A percentile compares a stretch with the other conserved stretches of the same genome.
These are phyloP conservation scores for Colletotrichum destructivum DNA, from an alignment of 2,329 filamentous ascomycete genomes.

Conservation along the genomic window DNA sequence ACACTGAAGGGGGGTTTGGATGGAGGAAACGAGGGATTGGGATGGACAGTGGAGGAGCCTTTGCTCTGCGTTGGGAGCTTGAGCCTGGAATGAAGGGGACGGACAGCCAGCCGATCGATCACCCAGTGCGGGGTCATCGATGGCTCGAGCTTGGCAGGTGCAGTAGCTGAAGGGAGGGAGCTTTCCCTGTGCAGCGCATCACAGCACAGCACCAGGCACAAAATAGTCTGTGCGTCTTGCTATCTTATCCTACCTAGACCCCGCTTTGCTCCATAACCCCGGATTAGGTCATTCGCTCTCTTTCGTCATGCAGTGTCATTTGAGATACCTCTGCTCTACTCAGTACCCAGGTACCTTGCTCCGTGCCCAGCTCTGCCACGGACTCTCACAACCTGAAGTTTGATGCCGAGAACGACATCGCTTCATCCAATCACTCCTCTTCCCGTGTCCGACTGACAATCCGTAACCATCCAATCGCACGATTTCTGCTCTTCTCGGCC, in stretches of 20 bases:
- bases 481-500: neutral
- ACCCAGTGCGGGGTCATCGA: neutral
- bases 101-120: neutral
- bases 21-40: too few relatives aligned
- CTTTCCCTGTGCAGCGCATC: neutral
- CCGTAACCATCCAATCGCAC: constrained; percentile 1
- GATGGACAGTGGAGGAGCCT: neutral
- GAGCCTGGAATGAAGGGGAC: neutral
- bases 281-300: neutral
- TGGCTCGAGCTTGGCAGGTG: constrained; percentile 2
- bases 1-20: too few relatives aligned
- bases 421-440: constrained; percentile 7
- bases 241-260: neutral
- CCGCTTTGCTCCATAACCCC: neutral
- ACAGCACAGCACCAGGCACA: neutral
- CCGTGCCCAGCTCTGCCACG: neutral
- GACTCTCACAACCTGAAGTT: neutral
- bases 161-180: constrained; percentile 4
- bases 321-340: neutral
- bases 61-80: neutral
- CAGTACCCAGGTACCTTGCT: neutral
- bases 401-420: neutral
- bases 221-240: neutral
- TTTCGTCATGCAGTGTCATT: neutral
- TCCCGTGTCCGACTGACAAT: neutral